Evolutionary conservation across 2,329 filamentous ascomycete genomes (phyloP), one percentile per base, ranked within the genome.

Genomic region (Allantophomopsis cytisporea): DNA sequence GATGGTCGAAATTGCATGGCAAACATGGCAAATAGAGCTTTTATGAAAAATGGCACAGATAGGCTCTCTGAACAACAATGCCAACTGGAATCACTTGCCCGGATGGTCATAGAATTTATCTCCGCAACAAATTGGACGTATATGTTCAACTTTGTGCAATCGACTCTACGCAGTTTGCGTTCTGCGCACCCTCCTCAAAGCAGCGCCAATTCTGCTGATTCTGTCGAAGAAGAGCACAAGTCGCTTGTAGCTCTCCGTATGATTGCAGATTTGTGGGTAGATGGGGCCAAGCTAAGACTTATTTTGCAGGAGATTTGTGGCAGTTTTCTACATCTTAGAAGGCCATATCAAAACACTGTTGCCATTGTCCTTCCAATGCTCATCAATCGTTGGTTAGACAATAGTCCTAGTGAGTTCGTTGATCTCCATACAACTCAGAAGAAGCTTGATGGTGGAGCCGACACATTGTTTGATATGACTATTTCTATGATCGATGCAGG

Each of bases 381-480:
- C 38, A 76, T 83, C 40, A 69, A 67, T 23, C 64, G 74, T 45
- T 83, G 78, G 78, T 66, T 82, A 30, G 74, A 80, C 48, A 68
- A 74, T 8, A 73, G 71, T 46, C 77, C 78, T 2, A 58, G 66
- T 30, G 76, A 83, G 54, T 82, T 82, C 52, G 69, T 80, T 36
- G 65, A 69, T 41, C 60, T 81, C 42, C 78, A 83, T 54, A 66
- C 66, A 13, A 63, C 66, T 42, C 72, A 73, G 45, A 73, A 66
- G 49, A 68, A 73, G 50, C 64, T 81, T n/a, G 76, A 81, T 47
- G 73, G 70, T 36, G 73, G 72, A 8, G 70, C 74, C 5, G 78
- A 83, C 51, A 80, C 74, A 1, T 61, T 83, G 17, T 81, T 82
- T 51, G 78, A 83, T 49, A 81, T 82, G 73, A 69, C 73, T 5